phyloP scores from a whole-genome alignment of 2,329 filamentous ascomycete genomes.

The Penicillium vulpinum region DNA sequence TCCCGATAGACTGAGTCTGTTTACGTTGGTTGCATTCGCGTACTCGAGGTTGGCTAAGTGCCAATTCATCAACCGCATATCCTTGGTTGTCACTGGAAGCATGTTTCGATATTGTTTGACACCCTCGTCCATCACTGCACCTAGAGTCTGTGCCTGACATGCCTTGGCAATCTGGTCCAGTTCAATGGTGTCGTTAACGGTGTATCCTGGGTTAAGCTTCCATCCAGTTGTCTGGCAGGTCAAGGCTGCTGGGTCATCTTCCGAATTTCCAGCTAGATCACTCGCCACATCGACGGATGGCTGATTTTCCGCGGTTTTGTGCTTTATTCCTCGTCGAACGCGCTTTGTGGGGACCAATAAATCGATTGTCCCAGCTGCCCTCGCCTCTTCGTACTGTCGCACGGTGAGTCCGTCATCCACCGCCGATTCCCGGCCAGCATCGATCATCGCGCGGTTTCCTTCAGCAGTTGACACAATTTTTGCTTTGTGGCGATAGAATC shows the following conservation, averaged over 20 bases:
- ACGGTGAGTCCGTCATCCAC: constrained; percentile 71
- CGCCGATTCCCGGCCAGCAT: constrained; percentile 75
- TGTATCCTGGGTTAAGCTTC: constrained; percentile 65
- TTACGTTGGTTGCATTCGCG: constrained; percentile 87
- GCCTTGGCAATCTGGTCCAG: constrained; percentile 65
- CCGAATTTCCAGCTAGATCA: constrained; percentile 62
- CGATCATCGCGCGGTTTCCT: constrained; percentile 78
- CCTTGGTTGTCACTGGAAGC: constrained; percentile 78
- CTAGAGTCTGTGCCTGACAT: constrained; percentile 69
- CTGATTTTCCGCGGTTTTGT: constrained; percentile 54
- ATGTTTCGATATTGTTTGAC: constrained; percentile 82
- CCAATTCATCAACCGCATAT: constrained; percentile 93
- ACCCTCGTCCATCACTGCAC: constrained; percentile 89
- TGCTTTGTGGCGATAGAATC: constrained; percentile 81
- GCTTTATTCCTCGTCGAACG: constrained; percentile 47
- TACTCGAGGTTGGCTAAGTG: constrained; percentile 98
- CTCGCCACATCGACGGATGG: constrained; percentile 47
- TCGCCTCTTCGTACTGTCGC: constrained; percentile 69
- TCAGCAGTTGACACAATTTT: constrained; percentile 70
- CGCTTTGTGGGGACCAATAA: constrained; percentile 45
- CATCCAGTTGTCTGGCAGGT: constrained; percentile 83
- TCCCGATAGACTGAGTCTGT: constrained; percentile 79
- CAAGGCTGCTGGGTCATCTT: constrained; percentile 70
- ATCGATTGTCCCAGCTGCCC: constrained; percentile 57
- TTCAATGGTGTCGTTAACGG: constrained; percentile 67